Evolutionary conservation across 2,329 filamentous ascomycete genomes (phyloP).

Genomic region (Metarhizium robertsii): DNA sequence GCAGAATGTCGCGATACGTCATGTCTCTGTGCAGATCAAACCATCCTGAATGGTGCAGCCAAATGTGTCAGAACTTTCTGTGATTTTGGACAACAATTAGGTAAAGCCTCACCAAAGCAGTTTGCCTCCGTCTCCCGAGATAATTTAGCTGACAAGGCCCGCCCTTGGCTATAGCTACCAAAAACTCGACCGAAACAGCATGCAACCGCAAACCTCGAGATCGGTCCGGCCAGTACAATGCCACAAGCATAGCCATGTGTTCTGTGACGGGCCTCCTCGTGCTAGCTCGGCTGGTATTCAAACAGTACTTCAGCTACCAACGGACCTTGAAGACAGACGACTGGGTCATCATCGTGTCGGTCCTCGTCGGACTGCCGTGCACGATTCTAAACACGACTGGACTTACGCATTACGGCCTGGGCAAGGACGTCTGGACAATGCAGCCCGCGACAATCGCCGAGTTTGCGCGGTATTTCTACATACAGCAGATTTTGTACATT

Average conservation of each 20-base stretch:
- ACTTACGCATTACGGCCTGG: conserved; percentile 18
- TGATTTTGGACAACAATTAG: not conserved
- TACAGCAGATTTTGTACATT: conserved; percentile 6
- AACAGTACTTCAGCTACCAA: conserved; percentile 18
- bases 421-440: conserved; percentile 25
- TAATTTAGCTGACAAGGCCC: not conserved
- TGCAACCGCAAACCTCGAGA: conserved; percentile 6
- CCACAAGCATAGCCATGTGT: conserved; percentile 10
- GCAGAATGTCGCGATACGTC: not conserved
- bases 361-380: conserved; percentile 13
- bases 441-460: conserved; percentile 1
- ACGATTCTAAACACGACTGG: conserved; percentile 16
- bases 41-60: not conserved
- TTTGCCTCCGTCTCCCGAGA: no score
- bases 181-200: conserved; percentile 5
- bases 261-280: conserved; percentile 11
- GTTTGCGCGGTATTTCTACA: conserved; percentile 5
- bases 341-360: conserved; percentile 16
- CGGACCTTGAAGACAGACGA: conserved; percentile 23
- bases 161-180: not conserved
- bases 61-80: not conserved
- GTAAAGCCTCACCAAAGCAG: not conserved
- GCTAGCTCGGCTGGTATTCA: conserved; percentile 11
- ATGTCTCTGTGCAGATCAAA: conserved; percentile 2
- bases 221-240: conserved; percentile 1